Evolutionary conservation across 2,329 filamentous ascomycete species (phyloP).

Genomic region (Aureobasidium namibiae): DNA sequence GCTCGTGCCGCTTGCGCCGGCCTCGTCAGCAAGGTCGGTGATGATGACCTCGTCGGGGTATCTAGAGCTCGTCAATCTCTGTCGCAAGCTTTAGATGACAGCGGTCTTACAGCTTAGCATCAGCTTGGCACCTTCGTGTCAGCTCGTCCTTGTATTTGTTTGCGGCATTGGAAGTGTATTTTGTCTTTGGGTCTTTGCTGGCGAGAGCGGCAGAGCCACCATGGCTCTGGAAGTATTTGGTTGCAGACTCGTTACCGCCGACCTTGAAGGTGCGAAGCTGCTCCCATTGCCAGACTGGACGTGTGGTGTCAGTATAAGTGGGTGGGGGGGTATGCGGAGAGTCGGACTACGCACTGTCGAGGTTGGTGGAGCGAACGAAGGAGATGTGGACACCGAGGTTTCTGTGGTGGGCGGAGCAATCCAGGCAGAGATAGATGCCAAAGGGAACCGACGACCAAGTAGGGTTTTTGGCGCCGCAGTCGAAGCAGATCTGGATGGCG

Average conservation of each 20-base stretch:
- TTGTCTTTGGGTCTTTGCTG: slow-evolving; percentile 94
- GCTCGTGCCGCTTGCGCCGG: slow-evolving; percentile 53
- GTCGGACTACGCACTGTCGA: slow-evolving; percentile 69
- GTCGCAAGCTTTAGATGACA: neutral
- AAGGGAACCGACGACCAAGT: slow-evolving; percentile 98
- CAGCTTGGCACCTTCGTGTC: slow-evolving; percentile 71
- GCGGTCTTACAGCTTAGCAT: slow-evolving; percentile 67
- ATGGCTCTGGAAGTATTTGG: slow-evolving; percentile 96
- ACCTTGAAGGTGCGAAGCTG: slow-evolving; percentile 97
- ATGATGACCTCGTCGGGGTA: slow-evolving; percentile 80
- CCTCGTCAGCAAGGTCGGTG: slow-evolving; percentile 58
- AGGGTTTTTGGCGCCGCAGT: slow-evolving; percentile 94
- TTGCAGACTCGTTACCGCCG: slow-evolving; percentile 94
- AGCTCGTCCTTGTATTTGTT: slow-evolving; percentile 98
- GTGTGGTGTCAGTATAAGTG: slow-evolving; percentile 21
- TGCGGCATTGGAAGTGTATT: slow-evolving; percentile 89
- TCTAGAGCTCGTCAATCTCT: slow-evolving; percentile 38
- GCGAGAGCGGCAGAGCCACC: slow-evolving; percentile 87
- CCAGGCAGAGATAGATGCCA: slow-evolving; percentile 94
- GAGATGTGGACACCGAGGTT: slow-evolving; percentile 98
- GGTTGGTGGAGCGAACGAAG: slow-evolving; percentile 95
- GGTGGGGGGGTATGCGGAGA: neutral
- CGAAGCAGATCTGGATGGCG: slow-evolving; percentile 75
- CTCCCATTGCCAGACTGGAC: slow-evolving; percentile 84
- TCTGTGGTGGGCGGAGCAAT: slow-evolving; percentile 94